Percentiles rank a stretch among this genome's conserved stretches.
These are phyloP conservation scores for Tuber brumale DNA, from an alignment of 495 filamentous ascomycete species.

Conservation along the genomic window DNA sequence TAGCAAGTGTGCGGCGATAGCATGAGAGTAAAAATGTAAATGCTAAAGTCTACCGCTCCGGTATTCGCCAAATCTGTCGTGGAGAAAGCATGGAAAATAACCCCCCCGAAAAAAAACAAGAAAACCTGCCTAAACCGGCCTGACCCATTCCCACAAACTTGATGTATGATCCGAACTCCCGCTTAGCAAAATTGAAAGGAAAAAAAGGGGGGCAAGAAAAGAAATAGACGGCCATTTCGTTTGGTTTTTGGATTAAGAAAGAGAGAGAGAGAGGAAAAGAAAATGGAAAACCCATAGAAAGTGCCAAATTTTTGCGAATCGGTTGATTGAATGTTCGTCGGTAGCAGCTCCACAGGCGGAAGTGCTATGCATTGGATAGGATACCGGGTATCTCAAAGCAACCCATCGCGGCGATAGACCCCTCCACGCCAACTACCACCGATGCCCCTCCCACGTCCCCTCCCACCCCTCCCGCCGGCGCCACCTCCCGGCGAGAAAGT, in stretches of 20 bases:
- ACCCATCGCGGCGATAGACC: not conserved
- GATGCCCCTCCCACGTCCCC: slow-evolving; percentile 19
- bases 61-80: not conserved
- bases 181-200: not conserved
- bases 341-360: not conserved
- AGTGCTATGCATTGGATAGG: not conserved
- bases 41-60: not conserved
- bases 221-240: not conserved
- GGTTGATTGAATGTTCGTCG: not conserved
- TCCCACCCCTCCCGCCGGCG: not conserved
- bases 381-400: not conserved
- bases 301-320: not conserved
- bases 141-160: not conserved
- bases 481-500: not conserved
- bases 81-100: not conserved
- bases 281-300: not conserved
- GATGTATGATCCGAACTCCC: not conserved
- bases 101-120: not conserved
- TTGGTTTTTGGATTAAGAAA: not conserved
- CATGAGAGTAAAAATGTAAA: not conserved
- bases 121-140: not conserved
- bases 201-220: not conserved
- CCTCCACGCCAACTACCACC: slow-evolving; percentile 2
- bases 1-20: not conserved
- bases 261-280: not conserved